Base-by-base conservation (phyloP, 257 asterid species). In the Nicotiana paniculata region DNA sequence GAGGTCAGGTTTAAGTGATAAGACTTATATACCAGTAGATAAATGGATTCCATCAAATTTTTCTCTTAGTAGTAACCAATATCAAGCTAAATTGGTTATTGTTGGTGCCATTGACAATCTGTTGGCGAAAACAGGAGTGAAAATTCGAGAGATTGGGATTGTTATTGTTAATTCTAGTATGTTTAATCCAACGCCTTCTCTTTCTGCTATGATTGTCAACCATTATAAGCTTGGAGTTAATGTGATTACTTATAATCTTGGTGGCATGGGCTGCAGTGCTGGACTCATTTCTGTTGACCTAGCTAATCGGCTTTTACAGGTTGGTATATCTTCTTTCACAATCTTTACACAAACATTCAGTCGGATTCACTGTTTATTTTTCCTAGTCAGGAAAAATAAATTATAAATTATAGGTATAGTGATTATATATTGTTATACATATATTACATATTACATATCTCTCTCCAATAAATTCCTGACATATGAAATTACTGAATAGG, bases 211-310 rank as follows among this genome's bases (percentile, higher is more conserved):
- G 75, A 75, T 90, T 59, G 79, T 90, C 28, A 86, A 86, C 81
- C 82, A 84, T 17, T 90, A 82, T 81, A 43, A 46, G 33, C 81
- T 90, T 87, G 78, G 90, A 54, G 6, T 33, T 28, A 84, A 88
- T 51, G 53, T 88, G 10, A 87, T 82, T 54, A 86, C 87, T 1
- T 87, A 54, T 37, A 89, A 87, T 39, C 87, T 89, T 48, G 82
- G 88, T 10, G 92, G 90, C 13, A 89, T 89, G 92, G 92, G 92
- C 4, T 89, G 92, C 81, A 89, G 92, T 75, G 90, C 92, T 0
- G 85, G 90, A 51, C 76, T 87, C 17, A 69, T 87, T 67, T 88
- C 88, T 26, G 70, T 90, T 33, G 90, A 85, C 48, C 83, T 90
- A 26, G 92, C 87, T 6, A 76, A 85, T 1, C 81, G 88, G 0